Evolutionary conservation across 2,329 filamentous ascomycete genomes (phyloP).

Genomic region (Daldinia sp.): DNA sequence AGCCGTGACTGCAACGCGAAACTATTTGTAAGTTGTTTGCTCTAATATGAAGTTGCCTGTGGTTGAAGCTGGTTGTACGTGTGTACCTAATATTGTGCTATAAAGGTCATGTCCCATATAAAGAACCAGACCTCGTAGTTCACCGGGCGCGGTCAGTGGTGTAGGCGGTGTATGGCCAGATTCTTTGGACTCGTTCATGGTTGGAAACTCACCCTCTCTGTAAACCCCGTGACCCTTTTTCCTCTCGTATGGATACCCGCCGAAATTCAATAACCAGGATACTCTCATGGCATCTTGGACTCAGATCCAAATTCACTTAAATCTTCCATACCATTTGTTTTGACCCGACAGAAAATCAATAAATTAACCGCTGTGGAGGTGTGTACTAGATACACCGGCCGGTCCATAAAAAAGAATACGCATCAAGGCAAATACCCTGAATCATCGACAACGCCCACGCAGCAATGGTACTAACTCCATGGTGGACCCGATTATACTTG

Average conservation of each 20-base stretch:
- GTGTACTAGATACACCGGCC: background rate
- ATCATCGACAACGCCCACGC: background rate
- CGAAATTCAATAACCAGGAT: background rate
- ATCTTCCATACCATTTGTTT: background rate
- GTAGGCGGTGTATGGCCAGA: background rate
- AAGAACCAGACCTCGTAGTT: background rate
- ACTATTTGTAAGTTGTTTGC: slow-evolving; percentile 10
- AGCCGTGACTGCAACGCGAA: background rate
- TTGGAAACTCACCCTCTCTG: background rate
- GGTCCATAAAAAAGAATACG: background rate
- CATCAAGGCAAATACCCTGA: background rate
- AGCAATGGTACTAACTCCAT: background rate
- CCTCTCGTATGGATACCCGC: background rate
- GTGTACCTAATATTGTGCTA: background rate
- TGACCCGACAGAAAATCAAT: background rate
- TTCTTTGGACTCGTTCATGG: background rate
- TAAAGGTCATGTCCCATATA: background rate
- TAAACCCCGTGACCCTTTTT: background rate
- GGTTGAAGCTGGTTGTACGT: background rate
- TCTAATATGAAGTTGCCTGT: slow-evolving; percentile 4
- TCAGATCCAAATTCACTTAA: no score
- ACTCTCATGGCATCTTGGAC: background rate
- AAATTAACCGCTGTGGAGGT: background rate
- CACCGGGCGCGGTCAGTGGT: background rate
- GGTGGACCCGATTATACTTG: background rate